Evolutionary conservation across 1,284 basidiomycete genomes (phyloP).

Genomic region (Trichosporon ovoides): DNA sequence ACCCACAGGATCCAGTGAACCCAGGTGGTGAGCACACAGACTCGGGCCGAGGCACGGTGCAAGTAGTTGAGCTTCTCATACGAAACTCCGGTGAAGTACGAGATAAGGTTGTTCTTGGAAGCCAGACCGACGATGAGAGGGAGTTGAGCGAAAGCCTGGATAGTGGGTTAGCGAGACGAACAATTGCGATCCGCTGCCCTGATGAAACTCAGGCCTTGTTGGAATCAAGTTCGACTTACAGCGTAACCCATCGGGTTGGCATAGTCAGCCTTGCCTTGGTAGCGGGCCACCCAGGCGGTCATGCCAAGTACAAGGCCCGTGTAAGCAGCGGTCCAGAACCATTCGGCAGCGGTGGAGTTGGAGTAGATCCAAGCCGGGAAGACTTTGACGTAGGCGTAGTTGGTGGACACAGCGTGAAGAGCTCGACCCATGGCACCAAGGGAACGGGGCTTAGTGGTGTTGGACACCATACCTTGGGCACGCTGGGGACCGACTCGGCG

Average conservation of each 20-base stretch:
- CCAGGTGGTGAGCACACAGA: slow-evolving; percentile 30
- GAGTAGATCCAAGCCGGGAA: slow-evolving; percentile 17
- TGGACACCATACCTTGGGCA: neutral
- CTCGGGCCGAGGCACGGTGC: slow-evolving; percentile 35
- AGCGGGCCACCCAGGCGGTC: slow-evolving; percentile 11
- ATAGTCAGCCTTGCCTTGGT: slow-evolving; percentile 8
- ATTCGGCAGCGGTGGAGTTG: slow-evolving; percentile 10
- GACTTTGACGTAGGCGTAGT: slow-evolving; percentile 20
- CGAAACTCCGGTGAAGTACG: slow-evolving; percentile 59
- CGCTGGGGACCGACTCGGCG: neutral
- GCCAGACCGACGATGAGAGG: slow-evolving; percentile 60
- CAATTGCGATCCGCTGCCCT: too few species aligned
- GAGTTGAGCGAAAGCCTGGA: slow-evolving; percentile 50
- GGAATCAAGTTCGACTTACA: neutral
- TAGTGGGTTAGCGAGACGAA: neutral
- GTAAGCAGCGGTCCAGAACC: slow-evolving; percentile 20
- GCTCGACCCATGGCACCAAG: neutral
- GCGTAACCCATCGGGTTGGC: slow-evolving; percentile 13
- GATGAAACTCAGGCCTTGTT: too few species aligned
- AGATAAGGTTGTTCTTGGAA: slow-evolving; percentile 61
- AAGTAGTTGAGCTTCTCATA: slow-evolving; percentile 55
- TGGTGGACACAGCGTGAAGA: slow-evolving; percentile 3
- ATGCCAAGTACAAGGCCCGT: slow-evolving; percentile 14
- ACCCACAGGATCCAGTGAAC: slow-evolving; percentile 30
- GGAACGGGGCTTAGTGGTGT: neutral